A percentile compares a stretch with the other conserved stretches of the same genome.
These are phyloP conservation scores for Retiboletus flavoniger DNA, from an alignment of 1,284 basidiomycete genomes.

Conservation along the genomic window DNA sequence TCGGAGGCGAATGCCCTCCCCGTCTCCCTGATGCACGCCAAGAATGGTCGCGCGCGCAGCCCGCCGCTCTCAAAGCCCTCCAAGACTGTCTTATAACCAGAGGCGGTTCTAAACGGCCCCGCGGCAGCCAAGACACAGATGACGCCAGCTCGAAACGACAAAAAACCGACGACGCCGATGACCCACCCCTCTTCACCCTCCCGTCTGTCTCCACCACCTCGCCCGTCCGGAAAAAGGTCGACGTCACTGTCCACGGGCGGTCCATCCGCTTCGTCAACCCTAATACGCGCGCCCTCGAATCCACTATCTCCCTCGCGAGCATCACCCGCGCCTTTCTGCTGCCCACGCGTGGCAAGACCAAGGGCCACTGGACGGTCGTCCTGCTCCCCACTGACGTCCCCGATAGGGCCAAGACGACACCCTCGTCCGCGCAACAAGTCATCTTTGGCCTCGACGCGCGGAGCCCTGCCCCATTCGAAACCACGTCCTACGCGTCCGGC, in stretches of 20 bases:
- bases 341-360: conserved; percentile 64
- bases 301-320: conserved; percentile 44
- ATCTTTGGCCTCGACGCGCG: conserved; percentile 65
- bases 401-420: conserved; percentile 36
- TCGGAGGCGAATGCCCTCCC: conserved; percentile 31
- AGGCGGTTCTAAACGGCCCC: conserved; percentile 20
- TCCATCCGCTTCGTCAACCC: conserved; percentile 53
- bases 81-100: conserved; percentile 10
- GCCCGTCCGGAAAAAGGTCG: conserved; percentile 68
- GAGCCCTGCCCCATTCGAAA: conserved; percentile 40
- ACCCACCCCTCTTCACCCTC: conserved; percentile 50
- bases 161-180: conserved; percentile 33
- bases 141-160: conserved; percentile 21
- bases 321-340: conserved; percentile 60
- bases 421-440: conserved; percentile 45
- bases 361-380: conserved; percentile 65
- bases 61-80: conserved; percentile 26
- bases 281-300: conserved; percentile 44
- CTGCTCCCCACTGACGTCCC: conserved; percentile 52
- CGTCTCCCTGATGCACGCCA: conserved; percentile 9
- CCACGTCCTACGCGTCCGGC: conserved; percentile 37
- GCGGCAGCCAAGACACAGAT: conserved; percentile 18
- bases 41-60: conserved; percentile 26
- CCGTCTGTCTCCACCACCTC: conserved; percentile 60
- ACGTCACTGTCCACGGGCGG: conserved; percentile 52